A percentile compares a stretch with the other conserved stretches of the same genome.
Evolutionary conservation across 2,329 filamentous ascomycete species (phyloP).

Genomic region (Talaromyces sp.): DNA sequence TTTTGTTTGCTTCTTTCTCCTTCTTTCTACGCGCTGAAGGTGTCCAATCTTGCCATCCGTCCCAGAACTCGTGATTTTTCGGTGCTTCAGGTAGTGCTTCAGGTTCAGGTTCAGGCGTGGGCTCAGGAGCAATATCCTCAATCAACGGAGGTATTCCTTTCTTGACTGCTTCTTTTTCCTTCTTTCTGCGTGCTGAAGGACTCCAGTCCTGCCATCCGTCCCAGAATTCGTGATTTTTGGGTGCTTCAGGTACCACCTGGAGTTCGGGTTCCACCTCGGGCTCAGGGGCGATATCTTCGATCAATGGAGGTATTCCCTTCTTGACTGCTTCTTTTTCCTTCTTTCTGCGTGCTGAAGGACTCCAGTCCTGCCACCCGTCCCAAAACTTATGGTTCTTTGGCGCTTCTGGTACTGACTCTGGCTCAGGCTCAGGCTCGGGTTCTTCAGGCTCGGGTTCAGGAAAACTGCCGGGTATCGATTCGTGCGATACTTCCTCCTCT

Average conservation of each 20-base stretch:
- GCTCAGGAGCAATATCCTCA: slow-evolving; percentile 21
- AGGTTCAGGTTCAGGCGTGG: slow-evolving; percentile 32
- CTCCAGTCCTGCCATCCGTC: slow-evolving; percentile 16
- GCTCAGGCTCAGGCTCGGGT: slow-evolving; percentile 26
- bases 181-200: slow-evolving; percentile 10
- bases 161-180: slow-evolving; percentile 16
- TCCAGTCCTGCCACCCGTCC: slow-evolving; percentile 13
- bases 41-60: slow-evolving; percentile 6
- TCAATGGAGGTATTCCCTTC: slow-evolving; percentile 15
- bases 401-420: slow-evolving; percentile 20
- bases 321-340: slow-evolving; percentile 14
- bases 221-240: slow-evolving; percentile 25
- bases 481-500: slow-evolving; percentile 26
- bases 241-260: slow-evolving; percentile 42
- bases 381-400: slow-evolving; percentile 25
- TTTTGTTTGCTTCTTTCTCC: slow-evolving; percentile 15
- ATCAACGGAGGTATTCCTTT: slow-evolving; percentile 17
- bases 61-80: slow-evolving; percentile 16
- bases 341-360: slow-evolving; percentile 10
- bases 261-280: slow-evolving; percentile 26
- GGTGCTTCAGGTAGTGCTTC: slow-evolving; percentile 41
- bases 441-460: slow-evolving; percentile 48
- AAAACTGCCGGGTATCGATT: slow-evolving; percentile 55
- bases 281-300: slow-evolving; percentile 12
- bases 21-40: slow-evolving; percentile 9